Base-by-base conservation (phyloP, 352 stramenopile species). In the Pythium phragmiticola region DNA sequence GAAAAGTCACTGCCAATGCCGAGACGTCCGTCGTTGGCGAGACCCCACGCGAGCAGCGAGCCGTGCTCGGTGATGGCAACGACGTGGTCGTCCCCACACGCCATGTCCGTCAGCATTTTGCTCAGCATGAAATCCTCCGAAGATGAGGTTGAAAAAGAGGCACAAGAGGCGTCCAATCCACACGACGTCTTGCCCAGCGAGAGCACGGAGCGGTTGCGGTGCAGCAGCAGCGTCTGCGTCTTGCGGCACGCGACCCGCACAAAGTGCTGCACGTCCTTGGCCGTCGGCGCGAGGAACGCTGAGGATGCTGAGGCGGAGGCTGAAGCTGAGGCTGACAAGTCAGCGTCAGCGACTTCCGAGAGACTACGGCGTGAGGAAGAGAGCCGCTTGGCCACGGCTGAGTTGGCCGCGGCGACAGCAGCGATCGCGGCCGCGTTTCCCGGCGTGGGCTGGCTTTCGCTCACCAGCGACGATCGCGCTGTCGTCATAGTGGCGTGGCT, bases 31-130 rank as follows among this genome's bases (percentile, higher is more conserved):
- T 78, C 66, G 3, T 63, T 57, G 9, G 72, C 73, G n/a, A 84
- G 70, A n/a, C 86, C 86, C 82, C 80, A 95, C n/a, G 77, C 79
- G 36, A 92, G 65, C 36, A 91, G 37, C 66, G 90, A 88, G 17
- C 82, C 84, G 39, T 89, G 81, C 63, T 95, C 84, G 2, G 80
- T 91, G 46, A 84, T 65, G 28, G 77, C 86, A 6, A 82, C 73
- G 3, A 82, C 60, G 57, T 92, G 84, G 19, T 73, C 65, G 52
- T 82, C 75, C 0, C 86, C 84, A 28, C 80, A 84, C n/a, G 73
- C 76, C 2, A 91, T 63, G 46, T 88, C 75, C 2, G 78, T 61
- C 7, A 93, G 64, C 77, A 88, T 85, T 9, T 72, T 74, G 45
- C 74, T 79, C 23, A 88, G 66, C 33, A 75, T 78, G 2, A 68